These are phyloP conservation scores for Truncatella angustata DNA, from an alignment of 2,329 filamentous ascomycete species.

Conservation along the genomic window DNA sequence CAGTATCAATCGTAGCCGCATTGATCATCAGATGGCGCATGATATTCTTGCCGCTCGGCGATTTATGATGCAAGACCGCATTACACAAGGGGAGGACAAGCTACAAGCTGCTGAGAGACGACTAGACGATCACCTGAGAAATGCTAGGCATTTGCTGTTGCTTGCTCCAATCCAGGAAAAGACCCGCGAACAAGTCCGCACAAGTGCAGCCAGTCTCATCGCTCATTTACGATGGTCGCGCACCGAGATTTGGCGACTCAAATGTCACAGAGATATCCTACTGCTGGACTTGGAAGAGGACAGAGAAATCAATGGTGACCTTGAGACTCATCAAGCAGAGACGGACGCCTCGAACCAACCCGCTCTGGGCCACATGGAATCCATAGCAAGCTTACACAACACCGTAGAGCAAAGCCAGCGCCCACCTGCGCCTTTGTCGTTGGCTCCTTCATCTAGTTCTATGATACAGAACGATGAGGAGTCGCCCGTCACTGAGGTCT, in stretches of 20 bases:
- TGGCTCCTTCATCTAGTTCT: slow-evolving; percentile 31
- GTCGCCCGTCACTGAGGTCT: slow-evolving; percentile 42
- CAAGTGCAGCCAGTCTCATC: slow-evolving; percentile 78
- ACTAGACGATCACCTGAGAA: slow-evolving; percentile 79
- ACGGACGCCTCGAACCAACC: slow-evolving; percentile 16
- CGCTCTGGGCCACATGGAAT: slow-evolving; percentile 25
- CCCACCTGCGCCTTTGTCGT: slow-evolving; percentile 30
- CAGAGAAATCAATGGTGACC: slow-evolving; percentile 37
- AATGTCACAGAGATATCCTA: slow-evolving; percentile 86
- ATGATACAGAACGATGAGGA: slow-evolving; percentile 31
- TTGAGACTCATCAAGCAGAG: slow-evolving; percentile 19
- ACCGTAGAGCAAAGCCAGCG: slow-evolving; percentile 34
- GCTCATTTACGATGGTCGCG: slow-evolving; percentile 92
- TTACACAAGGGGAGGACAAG: slow-evolving; percentile 78
- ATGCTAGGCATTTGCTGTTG: slow-evolving; percentile 86
- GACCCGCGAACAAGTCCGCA: slow-evolving; percentile 81
- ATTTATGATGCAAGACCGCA: slow-evolving; percentile 79
- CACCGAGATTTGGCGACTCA: slow-evolving; percentile 88
- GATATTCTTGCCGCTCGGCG: slow-evolving; percentile 82
- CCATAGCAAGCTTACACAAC: slow-evolving; percentile 33
- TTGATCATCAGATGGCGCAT: slow-evolving; percentile 78
- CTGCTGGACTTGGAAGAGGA: slow-evolving; percentile 84
- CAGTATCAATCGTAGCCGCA: slow-evolving; percentile 68
- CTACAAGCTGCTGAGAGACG: slow-evolving; percentile 71
- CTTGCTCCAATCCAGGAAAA: slow-evolving; percentile 89